Percentiles rank a stretch among this genome's conserved stretches.
These are phyloP conservation scores for Bipolaris zeicola DNA, from an alignment of 2,329 filamentous ascomycete species.

Conservation along the genomic window DNA sequence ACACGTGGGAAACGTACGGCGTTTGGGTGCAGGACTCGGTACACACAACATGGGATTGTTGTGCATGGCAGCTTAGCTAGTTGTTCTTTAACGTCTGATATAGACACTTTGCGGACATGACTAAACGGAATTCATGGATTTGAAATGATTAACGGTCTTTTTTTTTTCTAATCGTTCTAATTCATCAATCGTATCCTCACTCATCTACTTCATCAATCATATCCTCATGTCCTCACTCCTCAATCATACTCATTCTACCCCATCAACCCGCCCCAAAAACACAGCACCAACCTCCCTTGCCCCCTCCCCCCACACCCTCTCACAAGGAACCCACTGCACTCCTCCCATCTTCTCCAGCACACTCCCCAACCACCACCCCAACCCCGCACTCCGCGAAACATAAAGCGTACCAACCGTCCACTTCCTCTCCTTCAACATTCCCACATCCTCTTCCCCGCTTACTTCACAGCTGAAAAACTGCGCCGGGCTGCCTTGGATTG, in stretches of 20 bases:
- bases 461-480: conserved; percentile 28
- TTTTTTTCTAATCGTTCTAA: neutral
- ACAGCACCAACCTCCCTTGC: conserved; percentile 32
- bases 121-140: neutral
- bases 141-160: neutral
- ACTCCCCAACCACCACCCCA: conserved; percentile 1
- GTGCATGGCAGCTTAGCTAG: neutral
- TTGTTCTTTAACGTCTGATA: neutral
- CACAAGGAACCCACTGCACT: conserved; percentile 41
- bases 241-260: too few species aligned
- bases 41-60: neutral
- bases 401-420: conserved; percentile 36
- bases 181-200: conserved; percentile 13
- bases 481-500: neutral
- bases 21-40: conserved; percentile 8
- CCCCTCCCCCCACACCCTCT: conserved; percentile 36
- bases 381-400: conserved; percentile 13
- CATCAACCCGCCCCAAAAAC: conserved; percentile 33
- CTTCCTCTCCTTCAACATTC: conserved; percentile 6
- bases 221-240: too few species aligned
- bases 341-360: conserved; percentile 11
- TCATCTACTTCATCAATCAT: neutral
- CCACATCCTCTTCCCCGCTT: neutral
- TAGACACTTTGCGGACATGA: neutral
- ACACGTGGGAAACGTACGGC: conserved; percentile 14